Conservation (phyloP, 805 yeast genomes). For the Yamadazyma olivae region DNA sequence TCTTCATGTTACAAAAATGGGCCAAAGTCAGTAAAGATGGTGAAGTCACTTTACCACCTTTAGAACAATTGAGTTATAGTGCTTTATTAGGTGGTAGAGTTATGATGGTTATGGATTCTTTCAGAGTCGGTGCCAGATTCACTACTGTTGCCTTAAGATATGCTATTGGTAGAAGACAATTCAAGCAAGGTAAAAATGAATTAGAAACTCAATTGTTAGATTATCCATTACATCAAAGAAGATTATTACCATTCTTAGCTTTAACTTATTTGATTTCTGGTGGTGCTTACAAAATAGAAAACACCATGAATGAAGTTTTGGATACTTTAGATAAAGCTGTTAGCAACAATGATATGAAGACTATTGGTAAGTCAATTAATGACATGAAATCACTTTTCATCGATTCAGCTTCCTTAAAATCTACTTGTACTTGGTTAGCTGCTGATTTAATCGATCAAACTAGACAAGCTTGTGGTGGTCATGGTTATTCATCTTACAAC, state of each 20-base stretch:
- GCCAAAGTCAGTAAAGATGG: conserved; percentile 41
- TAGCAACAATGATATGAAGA: conserved; percentile 25
- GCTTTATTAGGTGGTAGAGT: conserved; percentile 46
- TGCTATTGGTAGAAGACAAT: conserved; percentile 46
- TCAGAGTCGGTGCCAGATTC: conserved; percentile 40
- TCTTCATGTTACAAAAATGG: conserved; percentile 44
- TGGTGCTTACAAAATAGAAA: conserved; percentile 38
- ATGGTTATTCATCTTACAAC: conserved; percentile 43
- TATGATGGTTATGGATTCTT: conserved; percentile 42
- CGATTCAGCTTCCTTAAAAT: conserved; percentile 43
- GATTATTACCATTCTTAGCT: conserved; percentile 44
- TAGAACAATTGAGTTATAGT: conserved; percentile 43
- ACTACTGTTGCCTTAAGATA: conserved; percentile 43
- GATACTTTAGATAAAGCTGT: conserved; percentile 37
- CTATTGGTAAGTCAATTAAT: conserved; percentile 28
- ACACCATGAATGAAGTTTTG: conserved; percentile 27
- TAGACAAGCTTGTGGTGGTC: conserved; percentile 49
- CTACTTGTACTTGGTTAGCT: conserved; percentile 44
- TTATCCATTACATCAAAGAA: conserved; percentile 44
- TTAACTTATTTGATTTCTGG: conserved; percentile 34
- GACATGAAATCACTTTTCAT: conserved; percentile 42
- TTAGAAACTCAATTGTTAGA: conserved; percentile 41
- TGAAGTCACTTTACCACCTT: conserved; percentile 39
- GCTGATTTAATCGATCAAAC: conserved; percentile 40
- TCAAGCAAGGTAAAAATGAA: conserved; percentile 22